Base-by-base conservation (phyloP, 2,329 filamentous ascomycete species). In the Trichoderma gracile region DNA sequence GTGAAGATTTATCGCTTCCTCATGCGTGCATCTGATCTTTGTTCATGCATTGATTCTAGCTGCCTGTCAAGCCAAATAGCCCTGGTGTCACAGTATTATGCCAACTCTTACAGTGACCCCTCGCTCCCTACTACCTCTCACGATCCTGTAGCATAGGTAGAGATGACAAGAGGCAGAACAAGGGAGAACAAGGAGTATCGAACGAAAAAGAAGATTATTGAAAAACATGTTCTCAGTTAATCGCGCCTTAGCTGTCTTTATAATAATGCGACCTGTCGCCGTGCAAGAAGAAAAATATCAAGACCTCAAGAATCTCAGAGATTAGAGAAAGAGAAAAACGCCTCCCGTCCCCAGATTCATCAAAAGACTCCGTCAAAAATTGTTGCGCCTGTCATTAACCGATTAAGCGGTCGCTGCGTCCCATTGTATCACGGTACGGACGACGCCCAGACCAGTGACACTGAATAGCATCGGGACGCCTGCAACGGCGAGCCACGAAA, bases 401-500 rank as follows among this genome's bases (percentile, higher is more conserved):
- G 27, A 25, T 43, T 17, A n/a, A 38, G n/a, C 49, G n/a, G 25
- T 62, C 59, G 53, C 27, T 46, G 56, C 19, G 27, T 62, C 46
- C 53, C 46, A 57, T n/a, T 38, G 42, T n/a, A 63, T 38, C 50
- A 57, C 61, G 15, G 78, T 69, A 65, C 79, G 78, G 59, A 76
- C 78, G n/a, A 80, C 79, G 30, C 81, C 81, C 50, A 84, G 68
- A 3, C 82, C 81, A 38, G 88, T 74, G 52, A 85, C 68, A 73
- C 92, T 85, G 73, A 95, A 93, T 46, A 92, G 76, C 27, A 91
- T 79, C 0, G 91, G 91, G 68, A 89, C 88, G n/a, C 84, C 81
- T 69, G 91, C 90, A 1, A 92, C 87, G 2, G 91, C 90, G 66
- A 96, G 80, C 87, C 89, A 93, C 58, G 84, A 92, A 75, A 97